Percentiles rank a stretch among this genome's conserved stretches.
Conservation (phyloP, 805 yeast genomes). For the Wickerhamiella azyma region DNA sequence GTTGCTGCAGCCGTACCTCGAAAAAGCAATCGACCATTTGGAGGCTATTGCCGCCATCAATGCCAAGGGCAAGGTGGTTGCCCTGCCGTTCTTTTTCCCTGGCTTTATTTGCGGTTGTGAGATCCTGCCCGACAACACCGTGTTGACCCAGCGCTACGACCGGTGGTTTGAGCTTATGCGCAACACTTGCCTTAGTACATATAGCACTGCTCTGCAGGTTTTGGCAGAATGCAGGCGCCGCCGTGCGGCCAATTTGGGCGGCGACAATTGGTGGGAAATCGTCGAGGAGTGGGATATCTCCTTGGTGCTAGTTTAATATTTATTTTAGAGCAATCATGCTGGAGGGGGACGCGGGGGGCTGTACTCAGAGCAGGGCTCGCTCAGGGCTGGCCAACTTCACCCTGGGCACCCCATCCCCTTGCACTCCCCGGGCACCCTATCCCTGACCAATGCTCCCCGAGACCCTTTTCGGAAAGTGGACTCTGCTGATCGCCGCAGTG, state of each 20-base stretch:
- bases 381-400: too few species aligned
- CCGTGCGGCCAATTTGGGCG: constrained; percentile 36
- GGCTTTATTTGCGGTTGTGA: constrained; percentile 83
- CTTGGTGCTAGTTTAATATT: constrained; percentile 45
- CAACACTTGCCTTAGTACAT: constrained; percentile 54
- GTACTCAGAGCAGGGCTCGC: neutral
- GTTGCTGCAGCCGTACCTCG: constrained; percentile 49
- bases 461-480: constrained; percentile 52
- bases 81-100: constrained; percentile 75
- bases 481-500: constrained; percentile 71
- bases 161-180: constrained; percentile 43
- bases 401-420: too few species aligned
- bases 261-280: constrained; percentile 67
- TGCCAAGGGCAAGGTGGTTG: constrained; percentile 33
- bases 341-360: too few species aligned
- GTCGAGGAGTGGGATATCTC: constrained; percentile 77
- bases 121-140: constrained; percentile 36
- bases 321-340: too few species aligned
- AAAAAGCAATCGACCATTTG: constrained; percentile 46
- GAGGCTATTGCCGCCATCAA: constrained; percentile 48
- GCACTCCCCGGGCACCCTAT: too few species aligned
- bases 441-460: constrained; percentile 6
- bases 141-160: constrained; percentile 51
- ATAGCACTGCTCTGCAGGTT: constrained; percentile 75
- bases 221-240: constrained; percentile 80